Conservation (phyloP, 306 rosid genomes). For the Corylus americana region DNA sequence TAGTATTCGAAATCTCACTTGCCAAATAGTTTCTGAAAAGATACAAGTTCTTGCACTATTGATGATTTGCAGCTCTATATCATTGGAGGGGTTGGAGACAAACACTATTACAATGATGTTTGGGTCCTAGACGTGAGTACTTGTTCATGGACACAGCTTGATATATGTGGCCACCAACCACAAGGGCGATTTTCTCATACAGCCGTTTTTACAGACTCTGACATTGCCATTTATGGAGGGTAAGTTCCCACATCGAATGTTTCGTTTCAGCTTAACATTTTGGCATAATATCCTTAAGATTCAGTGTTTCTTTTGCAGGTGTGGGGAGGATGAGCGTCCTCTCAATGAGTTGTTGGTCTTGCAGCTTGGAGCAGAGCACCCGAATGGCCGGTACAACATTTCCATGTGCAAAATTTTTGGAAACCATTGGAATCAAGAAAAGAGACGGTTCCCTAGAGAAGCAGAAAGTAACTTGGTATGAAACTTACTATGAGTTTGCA, state of each 20-base stretch:
- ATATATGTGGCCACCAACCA: constrained; percentile 69
- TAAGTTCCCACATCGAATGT: constrained; percentile 25
- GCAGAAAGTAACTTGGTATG: constrained; percentile 52
- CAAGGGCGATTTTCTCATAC: constrained; percentile 96
- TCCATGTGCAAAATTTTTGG: constrained; percentile 80
- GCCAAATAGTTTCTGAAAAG: neutral
- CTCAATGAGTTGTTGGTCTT: constrained; percentile 75
- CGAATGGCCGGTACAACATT: constrained; percentile 55
- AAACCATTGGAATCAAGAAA: constrained; percentile 66
- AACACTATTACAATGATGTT: constrained; percentile 75
- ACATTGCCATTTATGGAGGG: constrained; percentile 91
- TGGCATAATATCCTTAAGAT: neutral
- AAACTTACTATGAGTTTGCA: constrained; percentile 1
- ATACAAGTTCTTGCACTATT: neutral
- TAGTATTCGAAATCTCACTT: neutral
- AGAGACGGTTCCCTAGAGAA: constrained; percentile 35
- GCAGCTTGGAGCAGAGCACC: constrained; percentile 82
- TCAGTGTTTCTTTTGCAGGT: constrained; percentile 45
- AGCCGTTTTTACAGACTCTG: constrained; percentile 69
- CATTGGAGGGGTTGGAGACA: constrained; percentile 95
- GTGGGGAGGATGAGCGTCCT: constrained; percentile 97
- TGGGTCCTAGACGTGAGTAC: constrained; percentile 82
- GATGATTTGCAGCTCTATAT: constrained; percentile 61
- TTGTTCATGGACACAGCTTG: constrained; percentile 79
- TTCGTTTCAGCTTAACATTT: constrained; percentile 1